Evolutionary conservation across 2,329 filamentous ascomycete species (phyloP), one percentile per base, ranked within the genome.

Genomic region (Colletotrichum gloeosporioides): DNA sequence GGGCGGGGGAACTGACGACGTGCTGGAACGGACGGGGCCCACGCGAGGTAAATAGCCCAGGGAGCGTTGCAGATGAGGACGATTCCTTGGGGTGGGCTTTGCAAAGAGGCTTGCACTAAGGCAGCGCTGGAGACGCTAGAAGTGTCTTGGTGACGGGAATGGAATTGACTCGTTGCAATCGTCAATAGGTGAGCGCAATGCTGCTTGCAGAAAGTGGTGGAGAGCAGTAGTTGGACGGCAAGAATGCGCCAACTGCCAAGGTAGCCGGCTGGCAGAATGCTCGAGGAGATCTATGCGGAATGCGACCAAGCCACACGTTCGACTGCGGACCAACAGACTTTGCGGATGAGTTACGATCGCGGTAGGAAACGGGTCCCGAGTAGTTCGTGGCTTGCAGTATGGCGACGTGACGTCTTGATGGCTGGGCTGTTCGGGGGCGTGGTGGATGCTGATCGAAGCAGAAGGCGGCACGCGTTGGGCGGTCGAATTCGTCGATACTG

Each of bases 161-260:
- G 76, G 73, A 72, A 77, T 76, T 74, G 74, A 77, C 64, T 77
- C 69, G 76, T 69, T 65, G 74, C 69, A 77, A 77, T 77, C 73
- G 66, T 70, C 55, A 77, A 69, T 59, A 16, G 22, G 55, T 18
- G 66, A 44, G 64, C 44, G 62, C 63, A 65, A 69, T 22, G 73
- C 72, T 71, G 75, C 36, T 77, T 75, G 75, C 75, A 75, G 75
- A 77, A 77, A 66, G 75, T 70, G 49, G 66, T 53, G 65, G 36
- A 53, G 44, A 31, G 69, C 65, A 44, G 34, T 53, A 59, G 61
- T 29, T 74, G 27, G 57, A 59, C 22, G 44, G 57, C 27, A 62
- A 69, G 65, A 75, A 75, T 67, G 71, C 65, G 44, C 61, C 53
- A 55, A 67, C 55, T 36, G 64, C 64, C 57, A 64, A 76, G 34